Evolutionary conservation across 495 filamentous ascomycete genomes (phyloP), one percentile per base, ranked within the genome.

Genomic region (Chaetomidium leptoderma): DNA sequence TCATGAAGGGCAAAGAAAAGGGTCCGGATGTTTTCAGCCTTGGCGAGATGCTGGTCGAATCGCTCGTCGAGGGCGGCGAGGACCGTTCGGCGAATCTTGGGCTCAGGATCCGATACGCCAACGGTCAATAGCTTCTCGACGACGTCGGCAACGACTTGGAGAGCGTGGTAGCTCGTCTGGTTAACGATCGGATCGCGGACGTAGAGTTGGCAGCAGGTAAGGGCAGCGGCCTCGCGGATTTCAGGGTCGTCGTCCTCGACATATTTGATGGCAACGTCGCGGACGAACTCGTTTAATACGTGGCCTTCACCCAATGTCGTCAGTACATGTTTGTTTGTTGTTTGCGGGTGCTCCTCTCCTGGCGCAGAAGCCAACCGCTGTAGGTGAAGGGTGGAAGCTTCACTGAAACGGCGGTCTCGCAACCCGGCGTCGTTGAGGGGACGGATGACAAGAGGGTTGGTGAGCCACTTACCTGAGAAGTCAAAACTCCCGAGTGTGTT

Each of bases 181-280:
- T 96, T 90, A 62, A 97, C 92, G 63, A 97, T 97, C 0, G 95
- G 95, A 68, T 99, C 93, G 57, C 88, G 83, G 10, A 97, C 89
- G 65, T 97, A 96, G 39, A 99, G 81, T 64, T 99, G 93, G 67
- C 93, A 99, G 72, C 95, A 97, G 24, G 95, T 99, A 56, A 99
- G 79, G 32, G 95, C 92, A 13, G 93, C 91, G 13, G 92, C 92
- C 69, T 95, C 92, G 55, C 93, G 86, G 53, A 97, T 95, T 57
- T 95, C 89, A 0, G 90, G 83, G 65, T 95, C 95, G 58, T 96
- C 91, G 56, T 92, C 92, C 65, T 97, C 92, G 50, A 97, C 92
- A 60, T 95, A 99, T 69, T 90, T 92, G 66, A 99, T 95, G 6
- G 95, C 95, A 53, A 97, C 93, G 70, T 99, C 93, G 26, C 93